Percentiles rank a stretch among this genome's conserved stretches.
These are phyloP conservation scores for Agastache rugosa DNA, from an alignment of 257 asterid genomes.

Conservation along the genomic window DNA sequence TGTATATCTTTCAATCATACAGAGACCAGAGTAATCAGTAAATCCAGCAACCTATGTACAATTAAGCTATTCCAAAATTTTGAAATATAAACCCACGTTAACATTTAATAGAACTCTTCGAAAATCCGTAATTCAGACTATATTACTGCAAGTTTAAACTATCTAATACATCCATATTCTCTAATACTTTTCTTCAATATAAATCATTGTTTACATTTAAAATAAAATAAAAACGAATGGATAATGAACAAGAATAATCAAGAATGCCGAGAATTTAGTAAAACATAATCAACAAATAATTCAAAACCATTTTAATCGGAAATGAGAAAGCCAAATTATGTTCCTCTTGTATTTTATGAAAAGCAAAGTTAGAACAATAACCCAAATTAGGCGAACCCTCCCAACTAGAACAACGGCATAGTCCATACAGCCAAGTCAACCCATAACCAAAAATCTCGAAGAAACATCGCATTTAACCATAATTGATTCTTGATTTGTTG, in stretches of 20 bases:
- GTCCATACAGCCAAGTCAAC: not conserved
- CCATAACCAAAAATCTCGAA: not conserved
- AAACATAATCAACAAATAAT: not conserved
- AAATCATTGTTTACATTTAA: too few species aligned
- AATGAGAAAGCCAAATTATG: not conserved
- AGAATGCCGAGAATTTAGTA: not conserved
- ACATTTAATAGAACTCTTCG: not conserved
- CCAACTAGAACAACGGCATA: not conserved
- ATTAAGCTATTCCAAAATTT: not conserved
- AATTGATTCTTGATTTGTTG: not conserved
- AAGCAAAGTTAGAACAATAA: too few species aligned
- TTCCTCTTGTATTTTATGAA: too few species aligned
- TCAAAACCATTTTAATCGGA: not conserved
- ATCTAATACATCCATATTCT: not conserved
- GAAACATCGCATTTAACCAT: not conserved
- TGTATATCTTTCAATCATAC: not conserved
- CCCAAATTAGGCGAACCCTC: too few species aligned
- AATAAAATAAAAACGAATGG: too few species aligned
- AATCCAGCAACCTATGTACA: constrained; percentile 2
- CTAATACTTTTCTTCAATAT: too few species aligned
- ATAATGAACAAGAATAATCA: not conserved
- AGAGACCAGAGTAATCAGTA: not conserved
- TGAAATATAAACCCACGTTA: not conserved
- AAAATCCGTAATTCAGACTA: not conserved
- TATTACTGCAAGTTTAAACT: not conserved